Base-by-base conservation (phyloP, 225 moss, liverwort and hornwort genomes). In the Physcomitrium patens region DNA sequence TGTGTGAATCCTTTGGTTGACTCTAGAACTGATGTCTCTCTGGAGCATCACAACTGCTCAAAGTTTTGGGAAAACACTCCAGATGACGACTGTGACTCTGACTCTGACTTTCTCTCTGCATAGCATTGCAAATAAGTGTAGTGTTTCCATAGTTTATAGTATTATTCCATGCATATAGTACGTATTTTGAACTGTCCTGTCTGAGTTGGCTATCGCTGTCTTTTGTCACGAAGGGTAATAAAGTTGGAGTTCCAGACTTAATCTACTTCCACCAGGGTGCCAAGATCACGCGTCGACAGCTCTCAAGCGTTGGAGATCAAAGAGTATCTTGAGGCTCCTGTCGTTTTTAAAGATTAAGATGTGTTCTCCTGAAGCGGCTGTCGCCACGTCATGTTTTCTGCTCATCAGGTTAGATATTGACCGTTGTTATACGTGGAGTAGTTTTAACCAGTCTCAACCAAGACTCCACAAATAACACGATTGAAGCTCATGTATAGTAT, bases 21-120 rank as follows among this genome's bases (percentile, higher is more conserved):
- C 51, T 57, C 67, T 58, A 71, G 76, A 16, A 24, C 47, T 23
- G 70, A 63, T 9, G 73, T 60, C 41, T 82, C 80, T 27, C 27
- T 73, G 17, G 80, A 81, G 18, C 43, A 52, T 16, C 56, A 20
- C 23, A 73, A 65, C 12, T 77, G 70, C 65, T 91, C 89, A 20
- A 91, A 86, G 70, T 89, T 91, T 43, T 91, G 89, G 86, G 86
- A 89, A 24, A 81, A 65, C 44, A 22, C 72, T 19, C 80, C 78
- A 3, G 78, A 81, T 14, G 66, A 74, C 20, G 19, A 37, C 31
- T 37, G 0, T 37, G 31, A 37, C 31, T 37, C 31, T 7, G 31
- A 37, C 31, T 37, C 31, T 37, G 31, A 37, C 31, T 37, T 37
- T 37, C 31, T 37, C 31, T 7, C 43, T 63, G 49, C 72, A 62